Evolutionary conservation across 192 early-diverging fungal species (phyloP), one percentile per base, ranked within the genome.

Genomic region (Umbelopsis vinacea): DNA sequence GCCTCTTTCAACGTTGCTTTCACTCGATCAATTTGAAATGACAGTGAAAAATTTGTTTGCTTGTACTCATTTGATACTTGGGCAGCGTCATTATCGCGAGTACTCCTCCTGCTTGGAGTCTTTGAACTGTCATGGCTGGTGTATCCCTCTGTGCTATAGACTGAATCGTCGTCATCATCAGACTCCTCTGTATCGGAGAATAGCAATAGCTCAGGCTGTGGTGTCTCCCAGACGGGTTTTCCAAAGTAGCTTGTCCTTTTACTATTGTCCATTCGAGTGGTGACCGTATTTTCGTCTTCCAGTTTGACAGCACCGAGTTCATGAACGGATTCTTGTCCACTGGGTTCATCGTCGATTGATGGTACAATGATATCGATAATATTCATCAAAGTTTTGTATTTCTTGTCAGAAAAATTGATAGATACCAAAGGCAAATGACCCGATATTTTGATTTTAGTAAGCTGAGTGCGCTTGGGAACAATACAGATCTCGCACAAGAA

Each of bases 321-420:
- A 5, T 35, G 24, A 55, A 46, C 60, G 11, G 70, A 29, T 40
- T 52, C 55, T 22, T 48, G 9, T 68, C 21, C 22, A 19, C 15
- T 22, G 24, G 14, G 19, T 50, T 68, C 43, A 29, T 68, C 67
- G 21, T 68, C 67, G 21, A 46, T 47, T 26, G 66, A 50, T 33
- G 78, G 74, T n/a, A 87, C 71, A 35, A 95, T 82, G 10, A 92
- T 77, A 66, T 93, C 89, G 37, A 93, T 82, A 52, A 91, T 85
- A 17, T 74, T 75, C 92, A 94, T 94, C 29, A 95, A 77, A 12
- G 87, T 86, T 68, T 90, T 90, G 88, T 95, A 93, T 76, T 96
- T 96, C 70, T 81, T 81, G 72, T 94, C 90, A 0, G 93, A 94
- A 46, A 96, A 82, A 72, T 91, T 94, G 47, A 95, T 72, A 35